Percentiles rank a stretch among this genome's conserved stretches.
These are phyloP conservation scores for Suhomyces atakaporum DNA, from an alignment of 1,139 yeast species.

Conservation along the genomic window DNA sequence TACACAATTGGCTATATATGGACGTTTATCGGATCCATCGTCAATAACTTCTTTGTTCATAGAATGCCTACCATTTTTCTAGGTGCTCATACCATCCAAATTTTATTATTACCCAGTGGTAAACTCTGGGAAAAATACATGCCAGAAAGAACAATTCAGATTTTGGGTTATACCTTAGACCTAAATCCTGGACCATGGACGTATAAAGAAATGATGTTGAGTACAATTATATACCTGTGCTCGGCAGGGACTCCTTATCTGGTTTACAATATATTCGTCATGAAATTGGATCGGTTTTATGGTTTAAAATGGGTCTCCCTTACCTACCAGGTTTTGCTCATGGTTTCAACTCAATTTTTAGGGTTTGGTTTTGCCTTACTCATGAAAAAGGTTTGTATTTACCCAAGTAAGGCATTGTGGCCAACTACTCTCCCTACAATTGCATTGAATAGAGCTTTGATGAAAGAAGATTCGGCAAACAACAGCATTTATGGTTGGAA, in stretches of 20 bases:
- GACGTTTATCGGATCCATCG: constrained; percentile 45
- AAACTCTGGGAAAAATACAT: constrained; percentile 41
- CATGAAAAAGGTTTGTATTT: constrained; percentile 46
- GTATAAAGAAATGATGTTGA: constrained; percentile 34
- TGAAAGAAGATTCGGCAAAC: constrained; percentile 30
- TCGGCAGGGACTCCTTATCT: constrained; percentile 49
- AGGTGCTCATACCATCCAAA: constrained; percentile 45
- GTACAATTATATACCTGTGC: constrained; percentile 47
- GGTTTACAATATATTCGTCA: constrained; percentile 46
- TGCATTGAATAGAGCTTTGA: constrained; percentile 46
- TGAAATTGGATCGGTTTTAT: constrained; percentile 47
- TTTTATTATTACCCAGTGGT: constrained; percentile 44
- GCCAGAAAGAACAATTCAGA: constrained; percentile 27
- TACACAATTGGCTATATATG: constrained; percentile 43
- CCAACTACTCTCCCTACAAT: constrained; percentile 49
- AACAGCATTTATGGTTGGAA: constrained; percentile 41
- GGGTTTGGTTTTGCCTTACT: constrained; percentile 52
- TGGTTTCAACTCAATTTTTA: constrained; percentile 45
- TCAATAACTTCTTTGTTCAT: constrained; percentile 48
- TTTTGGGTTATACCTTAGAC: constrained; percentile 27
- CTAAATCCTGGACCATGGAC: constrained; percentile 47
- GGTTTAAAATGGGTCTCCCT: constrained; percentile 48
- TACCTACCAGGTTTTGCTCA: constrained; percentile 39
- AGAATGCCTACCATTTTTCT: constrained; percentile 44
- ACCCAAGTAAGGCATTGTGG: constrained; percentile 49